phyloP scores from a whole-genome alignment of 345 rosid genomes.

The Camelina laxa region DNA sequence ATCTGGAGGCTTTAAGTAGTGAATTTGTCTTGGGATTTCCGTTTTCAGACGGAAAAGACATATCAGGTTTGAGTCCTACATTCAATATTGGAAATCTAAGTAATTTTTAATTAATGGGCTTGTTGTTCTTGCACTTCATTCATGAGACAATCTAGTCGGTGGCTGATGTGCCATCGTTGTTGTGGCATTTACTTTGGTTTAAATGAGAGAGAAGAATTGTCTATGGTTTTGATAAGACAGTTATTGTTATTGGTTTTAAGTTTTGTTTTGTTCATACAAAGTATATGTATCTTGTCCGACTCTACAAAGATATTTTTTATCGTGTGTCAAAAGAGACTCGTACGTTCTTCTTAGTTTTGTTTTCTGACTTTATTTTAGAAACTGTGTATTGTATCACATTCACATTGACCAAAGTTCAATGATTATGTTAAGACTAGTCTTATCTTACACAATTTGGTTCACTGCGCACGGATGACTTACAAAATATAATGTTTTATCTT shows the following conservation, averaged over 20 bases:
- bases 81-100: slow-evolving; percentile 15
- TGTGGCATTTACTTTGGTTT: slow-evolving; percentile 33
- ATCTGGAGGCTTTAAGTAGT: slow-evolving; percentile 65
- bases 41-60: slow-evolving; percentile 10
- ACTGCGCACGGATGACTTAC: not conserved
- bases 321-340: slow-evolving; percentile 27
- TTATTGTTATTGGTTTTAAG: slow-evolving; percentile 14
- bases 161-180: slow-evolving; percentile 37
- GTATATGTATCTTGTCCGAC: slow-evolving; percentile 22
- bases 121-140: slow-evolving; percentile 30
- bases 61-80: slow-evolving; percentile 34
- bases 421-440: not conserved
- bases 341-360: slow-evolving; percentile 5
- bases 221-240: slow-evolving; percentile 20
- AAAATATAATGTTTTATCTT: not conserved
- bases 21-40: slow-evolving; percentile 21
- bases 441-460: not conserved
- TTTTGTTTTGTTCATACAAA: slow-evolving; percentile 29
- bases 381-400: not conserved
- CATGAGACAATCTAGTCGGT: slow-evolving; percentile 36
- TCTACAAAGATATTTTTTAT: slow-evolving; percentile 1
- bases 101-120: slow-evolving; percentile 7
- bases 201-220: slow-evolving; percentile 26
- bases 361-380: not conserved
- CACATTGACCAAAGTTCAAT: slow-evolving; percentile 1